These are phyloP conservation scores for Decorospora gaudefroyi DNA, from an alignment of 2,329 filamentous ascomycete genomes.

Conservation along the genomic window DNA sequence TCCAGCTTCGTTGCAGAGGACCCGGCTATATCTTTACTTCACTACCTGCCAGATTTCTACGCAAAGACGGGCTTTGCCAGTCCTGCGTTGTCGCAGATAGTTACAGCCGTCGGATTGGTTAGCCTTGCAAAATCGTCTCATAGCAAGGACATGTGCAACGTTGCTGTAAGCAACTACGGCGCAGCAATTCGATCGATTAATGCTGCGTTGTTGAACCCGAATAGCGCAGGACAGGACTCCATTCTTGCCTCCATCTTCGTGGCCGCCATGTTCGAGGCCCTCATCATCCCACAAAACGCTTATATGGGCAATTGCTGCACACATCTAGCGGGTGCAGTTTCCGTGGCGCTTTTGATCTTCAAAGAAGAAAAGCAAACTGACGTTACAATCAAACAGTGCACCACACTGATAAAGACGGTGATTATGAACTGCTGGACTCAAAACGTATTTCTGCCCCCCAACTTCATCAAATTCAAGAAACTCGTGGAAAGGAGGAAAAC, in stretches of 20 bases:
- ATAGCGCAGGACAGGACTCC: constrained; percentile 20
- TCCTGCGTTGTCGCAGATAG: constrained; percentile 23
- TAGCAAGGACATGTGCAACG: constrained; percentile 19
- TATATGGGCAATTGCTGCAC: constrained; percentile 32
- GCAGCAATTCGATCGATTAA: constrained; percentile 32
- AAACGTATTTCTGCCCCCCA: constrained; percentile 23
- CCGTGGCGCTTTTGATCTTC: constrained; percentile 29
- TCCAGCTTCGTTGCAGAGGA: constrained; percentile 33
- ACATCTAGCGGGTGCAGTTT: constrained; percentile 36
- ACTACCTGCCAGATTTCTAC: constrained; percentile 33
- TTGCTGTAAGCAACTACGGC: constrained; percentile 28
- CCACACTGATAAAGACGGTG: constrained; percentile 25
- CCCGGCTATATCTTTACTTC: constrained; percentile 27
- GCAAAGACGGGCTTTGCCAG: constrained; percentile 18
- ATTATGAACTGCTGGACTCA: constrained; percentile 38
- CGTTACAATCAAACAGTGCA: constrained; percentile 19
- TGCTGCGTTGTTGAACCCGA: constrained; percentile 19
- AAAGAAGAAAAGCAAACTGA: constrained; percentile 20
- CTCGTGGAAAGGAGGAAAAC: constrained; percentile 14
- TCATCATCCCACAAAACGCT: constrained; percentile 22
- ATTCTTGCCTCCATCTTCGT: constrained; percentile 34
- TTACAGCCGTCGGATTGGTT: constrained; percentile 34
- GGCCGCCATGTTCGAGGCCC: constrained; percentile 36
- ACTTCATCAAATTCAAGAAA: constrained; percentile 21
- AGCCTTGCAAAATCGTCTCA: constrained; percentile 27